phyloP scores from a whole-genome alignment of 371 early-diverging fungal species.

The Phascolomyces articulosus region DNA sequence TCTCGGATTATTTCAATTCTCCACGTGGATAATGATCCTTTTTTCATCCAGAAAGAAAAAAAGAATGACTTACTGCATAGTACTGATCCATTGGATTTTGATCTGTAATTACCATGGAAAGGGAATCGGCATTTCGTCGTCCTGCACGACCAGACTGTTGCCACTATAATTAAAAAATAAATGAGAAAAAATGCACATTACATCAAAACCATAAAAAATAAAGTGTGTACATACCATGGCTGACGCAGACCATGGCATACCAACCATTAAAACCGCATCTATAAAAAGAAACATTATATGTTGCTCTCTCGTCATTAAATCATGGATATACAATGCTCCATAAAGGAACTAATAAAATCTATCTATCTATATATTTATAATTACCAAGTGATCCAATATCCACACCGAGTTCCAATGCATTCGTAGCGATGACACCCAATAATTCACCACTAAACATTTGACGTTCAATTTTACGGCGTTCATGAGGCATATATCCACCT shows the following conservation, averaged over 20 bases:
- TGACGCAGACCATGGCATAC: constrained; percentile 58
- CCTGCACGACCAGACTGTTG: constrained; percentile 78
- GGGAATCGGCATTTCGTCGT: constrained; percentile 60
- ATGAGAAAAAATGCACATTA: neutral
- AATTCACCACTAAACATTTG: constrained; percentile 57
- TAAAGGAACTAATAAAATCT: too few relatives aligned
- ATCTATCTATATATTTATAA: neutral
- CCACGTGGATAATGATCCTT: too few relatives aligned
- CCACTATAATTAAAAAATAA: constrained; percentile 28
- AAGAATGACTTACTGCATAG: constrained; percentile 42
- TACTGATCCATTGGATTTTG: constrained; percentile 61
- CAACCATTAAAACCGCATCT: constrained; percentile 65
- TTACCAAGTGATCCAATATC: constrained; percentile 67
- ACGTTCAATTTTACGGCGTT: constrained; percentile 62
- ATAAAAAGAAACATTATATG: neutral
- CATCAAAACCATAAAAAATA: neutral
- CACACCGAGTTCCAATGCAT: constrained; percentile 73
- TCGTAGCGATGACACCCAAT: constrained; percentile 64
- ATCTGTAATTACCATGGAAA: constrained; percentile 57
- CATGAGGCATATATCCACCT: constrained; percentile 62
- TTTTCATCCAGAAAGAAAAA: neutral
- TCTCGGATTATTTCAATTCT: too few relatives aligned
- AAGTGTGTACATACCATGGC: constrained; percentile 28
- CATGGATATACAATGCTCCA: neutral
- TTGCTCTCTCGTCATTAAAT: neutral